These are phyloP conservation scores for Boletus insuetus DNA, from an alignment of 768 basidiomycete species.

Conservation along the genomic window DNA sequence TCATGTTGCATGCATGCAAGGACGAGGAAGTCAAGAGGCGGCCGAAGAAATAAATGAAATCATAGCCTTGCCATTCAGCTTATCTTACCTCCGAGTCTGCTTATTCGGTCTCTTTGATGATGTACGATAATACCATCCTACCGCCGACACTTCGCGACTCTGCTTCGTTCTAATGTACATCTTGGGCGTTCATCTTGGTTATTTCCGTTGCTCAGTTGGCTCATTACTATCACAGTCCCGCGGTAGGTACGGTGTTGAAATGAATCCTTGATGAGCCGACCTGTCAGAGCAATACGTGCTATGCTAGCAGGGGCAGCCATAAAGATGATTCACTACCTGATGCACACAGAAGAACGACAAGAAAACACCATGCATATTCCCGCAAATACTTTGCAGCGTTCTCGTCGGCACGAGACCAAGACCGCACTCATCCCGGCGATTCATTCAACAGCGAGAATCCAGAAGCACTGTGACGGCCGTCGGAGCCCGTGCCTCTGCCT, in stretches of 20 bases:
- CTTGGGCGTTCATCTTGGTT: neutral
- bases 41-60: slow-evolving; percentile 30
- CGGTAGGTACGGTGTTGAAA: neutral
- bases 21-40: slow-evolving; percentile 83
- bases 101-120: slow-evolving; percentile 1
- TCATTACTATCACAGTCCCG: neutral
- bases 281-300: no score
- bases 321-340: no score
- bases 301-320: neutral
- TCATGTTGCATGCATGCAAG: slow-evolving; percentile 83
- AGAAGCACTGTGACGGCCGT: neutral
- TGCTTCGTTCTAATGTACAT: neutral
- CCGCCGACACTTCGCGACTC: neutral
- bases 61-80: neutral
- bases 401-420: slow-evolving; percentile 13
- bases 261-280: neutral
- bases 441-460: neutral
- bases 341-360: no score
- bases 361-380: neutral
- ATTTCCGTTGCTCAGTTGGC: neutral
- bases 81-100: slow-evolving; percentile 4
- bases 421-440: slow-evolving; percentile 7
- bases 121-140: slow-evolving; percentile 18
- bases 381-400: slow-evolving; percentile 15
- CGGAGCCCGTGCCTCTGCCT: no score